phyloP scores from a whole-genome alignment of 106 monocot genomes.

The Dactylorhiza incarnata region DNA sequence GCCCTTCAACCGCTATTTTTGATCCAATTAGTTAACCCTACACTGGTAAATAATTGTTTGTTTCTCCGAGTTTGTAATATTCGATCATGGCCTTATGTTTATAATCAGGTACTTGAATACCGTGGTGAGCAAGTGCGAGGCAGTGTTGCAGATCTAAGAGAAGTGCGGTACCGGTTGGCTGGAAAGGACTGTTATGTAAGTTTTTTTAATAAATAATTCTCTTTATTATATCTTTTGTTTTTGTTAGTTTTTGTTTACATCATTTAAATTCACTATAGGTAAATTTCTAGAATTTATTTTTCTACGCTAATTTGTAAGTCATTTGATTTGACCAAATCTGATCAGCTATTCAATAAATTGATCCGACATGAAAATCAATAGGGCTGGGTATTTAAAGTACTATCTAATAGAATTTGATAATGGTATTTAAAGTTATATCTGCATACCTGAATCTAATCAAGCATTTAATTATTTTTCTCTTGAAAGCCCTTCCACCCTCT shows the following conservation, averaged over 20 bases:
- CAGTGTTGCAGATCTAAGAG: slow-evolving; percentile 83
- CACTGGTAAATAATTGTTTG: background rate
- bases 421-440: too few relatives aligned
- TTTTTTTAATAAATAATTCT: background rate
- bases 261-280: background rate
- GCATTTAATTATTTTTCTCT: too few relatives aligned
- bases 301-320: background rate
- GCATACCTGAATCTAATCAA: too few relatives aligned
- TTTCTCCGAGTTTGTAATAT: background rate
- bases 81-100: background rate
- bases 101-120: slow-evolving; percentile 76
- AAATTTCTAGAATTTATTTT: background rate
- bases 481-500: too few relatives aligned
- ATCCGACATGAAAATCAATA: too few relatives aligned
- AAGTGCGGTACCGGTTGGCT: slow-evolving; percentile 54
- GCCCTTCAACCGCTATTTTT: background rate
- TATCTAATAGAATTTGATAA: too few relatives aligned
- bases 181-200: slow-evolving; percentile 95
- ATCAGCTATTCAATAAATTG: too few relatives aligned
- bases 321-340: background rate
- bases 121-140: slow-evolving; percentile 91
- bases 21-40: background rate
- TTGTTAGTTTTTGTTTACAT: background rate
- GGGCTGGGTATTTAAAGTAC: too few relatives aligned
- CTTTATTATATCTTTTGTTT: background rate